Conservation (phyloP, 495 filamentous ascomycete genomes). For the Aspergillus heteromorphus region DNA sequence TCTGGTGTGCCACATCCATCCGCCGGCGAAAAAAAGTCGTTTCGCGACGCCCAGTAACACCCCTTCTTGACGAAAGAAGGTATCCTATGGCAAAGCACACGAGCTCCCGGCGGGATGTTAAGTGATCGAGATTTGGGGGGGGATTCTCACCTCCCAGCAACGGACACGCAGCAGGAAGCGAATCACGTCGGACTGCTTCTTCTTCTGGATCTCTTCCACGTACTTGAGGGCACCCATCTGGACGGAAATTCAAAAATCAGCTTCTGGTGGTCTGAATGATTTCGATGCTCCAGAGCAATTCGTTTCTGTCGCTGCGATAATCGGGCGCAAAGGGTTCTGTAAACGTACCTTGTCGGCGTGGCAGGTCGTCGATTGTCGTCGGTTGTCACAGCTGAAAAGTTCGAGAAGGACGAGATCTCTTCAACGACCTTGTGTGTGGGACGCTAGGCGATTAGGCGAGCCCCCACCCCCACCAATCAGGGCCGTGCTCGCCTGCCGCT, state of each 20-base stretch:
- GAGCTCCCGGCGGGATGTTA: constrained; percentile 45
- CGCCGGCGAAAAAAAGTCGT: constrained; percentile 32
- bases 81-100: constrained; percentile 41
- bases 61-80: constrained; percentile 23
- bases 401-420: constrained; percentile 30
- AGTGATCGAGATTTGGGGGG: constrained; percentile 42
- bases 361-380: constrained; percentile 46
- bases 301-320: background rate
- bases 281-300: background rate
- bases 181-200: constrained; percentile 99
- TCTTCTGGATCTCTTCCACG: constrained; percentile 99
- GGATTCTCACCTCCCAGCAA: constrained; percentile 98
- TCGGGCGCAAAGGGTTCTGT: background rate
- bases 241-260: constrained; percentile 14
- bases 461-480: constrained; percentile 11
- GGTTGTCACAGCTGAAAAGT: constrained; percentile 41
- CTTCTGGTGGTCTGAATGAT: background rate
- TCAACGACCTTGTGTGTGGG: constrained; percentile 42
- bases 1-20: constrained; percentile 45
- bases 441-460: constrained; percentile 46
- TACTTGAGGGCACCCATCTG: constrained; percentile 96
- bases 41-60: constrained; percentile 35
- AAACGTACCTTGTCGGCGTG: constrained; percentile 48
- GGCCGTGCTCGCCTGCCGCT: background rate
- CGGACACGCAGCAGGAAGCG: constrained; percentile 99